These are phyloP conservation scores for Fragaria ananassa DNA, from an alignment of 306 rosid species.

Conservation along the genomic window DNA sequence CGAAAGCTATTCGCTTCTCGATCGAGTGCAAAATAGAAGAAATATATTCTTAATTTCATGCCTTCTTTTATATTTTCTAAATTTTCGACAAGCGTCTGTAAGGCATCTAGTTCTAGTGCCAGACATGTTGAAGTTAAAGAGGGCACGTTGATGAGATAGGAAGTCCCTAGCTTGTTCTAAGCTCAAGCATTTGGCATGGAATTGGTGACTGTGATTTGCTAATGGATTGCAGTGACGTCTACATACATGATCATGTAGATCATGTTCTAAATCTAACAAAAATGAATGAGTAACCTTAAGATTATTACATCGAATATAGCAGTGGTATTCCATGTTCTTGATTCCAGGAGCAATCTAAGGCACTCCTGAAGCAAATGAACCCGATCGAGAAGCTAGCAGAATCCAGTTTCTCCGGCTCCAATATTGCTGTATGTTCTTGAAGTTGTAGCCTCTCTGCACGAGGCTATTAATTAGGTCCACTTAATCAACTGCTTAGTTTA, in stretches of 20 bases:
- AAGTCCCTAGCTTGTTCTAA: background rate
- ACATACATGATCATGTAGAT: too few species aligned
- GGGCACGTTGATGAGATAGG: background rate
- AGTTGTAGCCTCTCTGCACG: background rate
- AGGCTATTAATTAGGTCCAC: background rate
- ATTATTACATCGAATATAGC: background rate
- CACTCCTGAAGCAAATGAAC: background rate
- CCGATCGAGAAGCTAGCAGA: constrained; percentile 2
- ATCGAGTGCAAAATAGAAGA: background rate
- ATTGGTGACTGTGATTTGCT: background rate
- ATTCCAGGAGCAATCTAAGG: constrained; percentile 1
- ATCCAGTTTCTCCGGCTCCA: constrained; percentile 14
- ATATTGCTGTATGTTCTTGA: background rate
- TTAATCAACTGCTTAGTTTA: background rate
- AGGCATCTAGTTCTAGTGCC: background rate
- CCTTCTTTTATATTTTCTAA: background rate
- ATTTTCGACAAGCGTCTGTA: background rate
- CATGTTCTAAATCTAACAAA: background rate
- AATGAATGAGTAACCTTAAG: background rate
- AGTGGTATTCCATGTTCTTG: background rate
- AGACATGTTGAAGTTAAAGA: background rate
- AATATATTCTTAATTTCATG: background rate
- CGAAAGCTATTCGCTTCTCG: background rate
- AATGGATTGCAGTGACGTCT: too few species aligned
- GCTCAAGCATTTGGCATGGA: background rate